Conservation (phyloP, 108 stramenopile species). For the Mayamaea pseudoterrestris region DNA sequence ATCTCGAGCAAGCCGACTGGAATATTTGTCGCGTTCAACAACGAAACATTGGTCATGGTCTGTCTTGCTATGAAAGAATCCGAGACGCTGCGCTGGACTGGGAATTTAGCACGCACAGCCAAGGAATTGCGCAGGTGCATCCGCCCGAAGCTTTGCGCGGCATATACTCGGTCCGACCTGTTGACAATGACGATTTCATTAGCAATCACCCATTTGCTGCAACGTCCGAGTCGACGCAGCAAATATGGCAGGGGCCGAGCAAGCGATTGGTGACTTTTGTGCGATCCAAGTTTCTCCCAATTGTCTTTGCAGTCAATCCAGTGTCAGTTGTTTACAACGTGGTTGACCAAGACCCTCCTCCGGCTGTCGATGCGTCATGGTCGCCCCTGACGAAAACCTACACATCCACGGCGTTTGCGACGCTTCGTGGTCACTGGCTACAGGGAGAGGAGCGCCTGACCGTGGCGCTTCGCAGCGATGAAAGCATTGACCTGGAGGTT, state of each 20-base stretch:
- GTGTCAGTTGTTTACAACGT: constrained; percentile 36
- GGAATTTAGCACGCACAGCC: constrained; percentile 18
- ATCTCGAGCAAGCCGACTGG: constrained; percentile 11
- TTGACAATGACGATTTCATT: neutral
- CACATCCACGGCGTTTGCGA: constrained; percentile 39
- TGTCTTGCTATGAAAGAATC: constrained; percentile 26
- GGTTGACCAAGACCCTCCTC: constrained; percentile 19
- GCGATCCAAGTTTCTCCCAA: constrained; percentile 9
- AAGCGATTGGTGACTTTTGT: neutral
- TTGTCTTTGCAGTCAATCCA: constrained; percentile 30
- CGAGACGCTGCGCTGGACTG: constrained; percentile 32
- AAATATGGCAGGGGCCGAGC: constrained; percentile 3
- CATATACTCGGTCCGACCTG: neutral
- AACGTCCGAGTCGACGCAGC: neutral
- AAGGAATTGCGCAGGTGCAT: neutral
- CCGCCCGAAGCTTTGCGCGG: neutral
- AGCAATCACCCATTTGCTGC: neutral
- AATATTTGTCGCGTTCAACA: constrained; percentile 19
- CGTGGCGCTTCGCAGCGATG: constrained; percentile 30
- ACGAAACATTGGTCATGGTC: constrained; percentile 24
- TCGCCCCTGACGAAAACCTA: too few relatives aligned
- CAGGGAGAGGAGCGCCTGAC: constrained; percentile 42
- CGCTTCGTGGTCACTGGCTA: constrained; percentile 28
- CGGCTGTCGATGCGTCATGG: too few relatives aligned
- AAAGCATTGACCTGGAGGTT: constrained; percentile 33